Evolutionary conservation across 1,284 basidiomycete species (phyloP), one percentile per base, ranked within the genome.

Genomic region (Acaromyces ingoldii): DNA sequence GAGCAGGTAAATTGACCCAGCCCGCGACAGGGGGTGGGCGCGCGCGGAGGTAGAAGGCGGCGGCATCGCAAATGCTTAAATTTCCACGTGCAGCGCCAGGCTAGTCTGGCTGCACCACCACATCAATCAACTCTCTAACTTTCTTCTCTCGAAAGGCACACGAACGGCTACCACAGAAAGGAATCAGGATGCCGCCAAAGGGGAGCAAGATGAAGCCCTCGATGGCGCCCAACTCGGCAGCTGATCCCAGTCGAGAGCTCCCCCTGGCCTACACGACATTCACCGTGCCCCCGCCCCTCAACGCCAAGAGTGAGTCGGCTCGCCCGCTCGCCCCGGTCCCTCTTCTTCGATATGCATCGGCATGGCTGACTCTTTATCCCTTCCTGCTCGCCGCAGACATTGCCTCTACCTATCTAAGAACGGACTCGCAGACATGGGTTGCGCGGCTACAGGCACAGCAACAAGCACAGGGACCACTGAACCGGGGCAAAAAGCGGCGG

Each of bases 351-450:
- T n/a, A n/a, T n/a, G n/a, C n/a, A n/a, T n/a, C n/a, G n/a, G n/a
- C n/a, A n/a, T n/a, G n/a, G n/a, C n/a, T n/a, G n/a, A n/a, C n/a
- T n/a, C n/a, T n/a, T n/a, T n/a, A n/a, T n/a, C 33, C 13, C 13
- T 34, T n/a, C 13, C 5, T 10, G 11, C 31, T 19, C 17, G 4
- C 19, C 40, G 4, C 51, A 63, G 63, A 74, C 53, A 64, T 70
- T 22, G 57, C 70, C 2, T 69, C 68, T 7, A 67, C 68, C 39
- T 74, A 67, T 51, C 63, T 72, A 48, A 70, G 71, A 57, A 67
- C 68, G 26, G 72, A 74, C 40, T 56, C 62, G 10, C 72, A 74
- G 49, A 71, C 68, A 15, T 73, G 71, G 71, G 58, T 63, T 22
- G 6, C 53, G 33, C 22, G 46, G n/a, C n/a, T n/a, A 19, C 3